These are phyloP conservation scores for Saturnispora halmiae DNA, from an alignment of 805 yeast species.

Conservation along the genomic window DNA sequence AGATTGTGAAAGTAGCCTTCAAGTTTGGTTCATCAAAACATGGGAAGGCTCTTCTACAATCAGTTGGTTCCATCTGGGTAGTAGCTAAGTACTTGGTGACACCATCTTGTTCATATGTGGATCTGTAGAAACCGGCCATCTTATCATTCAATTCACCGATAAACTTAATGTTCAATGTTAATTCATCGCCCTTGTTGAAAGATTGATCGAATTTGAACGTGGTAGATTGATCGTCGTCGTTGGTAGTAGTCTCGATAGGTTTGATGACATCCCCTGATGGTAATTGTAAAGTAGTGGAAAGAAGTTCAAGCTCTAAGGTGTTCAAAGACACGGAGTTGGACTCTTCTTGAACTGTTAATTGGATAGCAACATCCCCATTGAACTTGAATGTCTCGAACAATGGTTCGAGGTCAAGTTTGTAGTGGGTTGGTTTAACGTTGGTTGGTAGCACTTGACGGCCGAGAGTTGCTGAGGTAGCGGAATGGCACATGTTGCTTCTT, in stretches of 20 bases:
- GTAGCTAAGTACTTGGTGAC: constrained; percentile 38
- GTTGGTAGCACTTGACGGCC: constrained; percentile 28
- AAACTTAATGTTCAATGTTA: constrained; percentile 31
- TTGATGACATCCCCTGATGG: constrained; percentile 16
- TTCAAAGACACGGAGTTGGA: constrained; percentile 43
- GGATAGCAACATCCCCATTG: constrained; percentile 45
- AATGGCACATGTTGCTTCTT: constrained; percentile 6
- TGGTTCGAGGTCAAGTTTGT: constrained; percentile 46
- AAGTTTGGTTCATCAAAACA: constrained; percentile 49
- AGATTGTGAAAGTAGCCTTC: constrained; percentile 48
- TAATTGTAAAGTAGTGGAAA: constrained; percentile 16
- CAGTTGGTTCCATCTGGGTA: constrained; percentile 57
- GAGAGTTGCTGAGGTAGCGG: constrained; percentile 1
- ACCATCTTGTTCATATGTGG: constrained; percentile 38
- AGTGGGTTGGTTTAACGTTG: constrained; percentile 68
- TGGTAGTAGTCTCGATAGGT: constrained; percentile 22
- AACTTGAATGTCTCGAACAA: constrained; percentile 35
- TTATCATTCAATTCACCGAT: constrained; percentile 41
- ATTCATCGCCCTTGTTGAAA: constrained; percentile 23
- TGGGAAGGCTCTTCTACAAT: constrained; percentile 52
- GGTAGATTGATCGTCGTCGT: constrained; percentile 54
- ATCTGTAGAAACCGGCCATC: constrained; percentile 51
- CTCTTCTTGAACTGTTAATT: constrained; percentile 36
- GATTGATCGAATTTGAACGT: constrained; percentile 46
- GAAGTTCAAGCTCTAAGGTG: constrained; percentile 25